Base-by-base conservation (phyloP, 1,139 yeast species). In the Meyerozyma athensensis region DNA sequence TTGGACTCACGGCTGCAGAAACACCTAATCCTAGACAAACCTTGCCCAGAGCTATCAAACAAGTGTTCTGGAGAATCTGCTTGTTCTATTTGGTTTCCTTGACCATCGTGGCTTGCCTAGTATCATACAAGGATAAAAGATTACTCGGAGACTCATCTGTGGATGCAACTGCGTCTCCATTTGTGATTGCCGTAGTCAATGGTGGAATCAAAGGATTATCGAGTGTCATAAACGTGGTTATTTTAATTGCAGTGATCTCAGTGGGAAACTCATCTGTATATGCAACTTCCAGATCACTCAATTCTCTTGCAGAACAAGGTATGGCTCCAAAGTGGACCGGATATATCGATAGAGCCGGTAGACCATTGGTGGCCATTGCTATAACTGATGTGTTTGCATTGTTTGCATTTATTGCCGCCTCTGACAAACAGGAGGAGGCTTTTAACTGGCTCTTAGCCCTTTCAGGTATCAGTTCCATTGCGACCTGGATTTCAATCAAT, bases 301-400 rank as follows among this genome's bases (percentile, higher is more conserved):
- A 85, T 45, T 85, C 95, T 10, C 69, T 89, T 47, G 86, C 96
- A 34, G 81, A 83, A 46, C 82, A 86, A 52, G 86, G 89, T 22
- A 80, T 77, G 58, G 90, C 94, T 19, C 96, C 96, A 48, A 70
- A 72, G 53, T 64, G 76, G 48, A 73, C 80, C 40, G 84, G 80
- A 45, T 86, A 84, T 63, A 76, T 85, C 52, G 95, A 86, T 59
- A 78, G 79, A 51, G 56, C 63, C 34, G 92, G 90, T 44, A 75
- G 94, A 60, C 95, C 95, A 28, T 64, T 82, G 45, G 75, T 73
- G 36, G 90, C 86, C 30, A 75, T 84, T 52, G 57, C 69, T 9
- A 60, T 74, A 36, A 79, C 86, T 32, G 62, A 76, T 36, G 10
- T 43, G 10, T 44, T 46, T 33, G 51, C 49, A 9, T 38, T 46